These are phyloP conservation scores for Pleomassaria siparia DNA, from an alignment of 2,329 filamentous ascomycete species.

Conservation along the genomic window DNA sequence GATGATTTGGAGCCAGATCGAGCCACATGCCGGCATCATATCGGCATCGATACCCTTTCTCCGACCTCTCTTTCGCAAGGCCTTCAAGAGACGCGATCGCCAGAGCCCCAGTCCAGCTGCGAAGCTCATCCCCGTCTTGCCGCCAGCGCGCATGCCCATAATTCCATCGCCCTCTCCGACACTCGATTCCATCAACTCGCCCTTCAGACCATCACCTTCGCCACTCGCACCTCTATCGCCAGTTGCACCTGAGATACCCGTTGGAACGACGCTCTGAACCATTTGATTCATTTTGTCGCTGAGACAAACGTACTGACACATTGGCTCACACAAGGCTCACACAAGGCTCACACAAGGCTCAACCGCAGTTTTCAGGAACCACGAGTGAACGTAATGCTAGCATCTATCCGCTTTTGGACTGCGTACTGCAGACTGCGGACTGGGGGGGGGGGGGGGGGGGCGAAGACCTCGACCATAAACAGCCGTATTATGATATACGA, in stretches of 20 bases:
- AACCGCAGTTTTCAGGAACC: not conserved
- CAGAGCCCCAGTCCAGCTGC: constrained; percentile 7
- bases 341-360: no score
- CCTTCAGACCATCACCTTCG: constrained; percentile 5
- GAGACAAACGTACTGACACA: not conserved
- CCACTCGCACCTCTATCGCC: constrained; percentile 10
- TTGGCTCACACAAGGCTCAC: not conserved
- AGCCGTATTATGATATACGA: not conserved
- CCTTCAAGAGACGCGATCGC: constrained; percentile 3
- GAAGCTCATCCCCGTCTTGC: constrained; percentile 10
- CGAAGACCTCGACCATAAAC: not conserved
- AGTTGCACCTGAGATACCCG: constrained; percentile 1
- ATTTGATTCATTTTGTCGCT: not conserved
- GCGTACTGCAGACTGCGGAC: no score
- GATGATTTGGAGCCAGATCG: constrained; percentile 35
- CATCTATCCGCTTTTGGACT: not conserved
- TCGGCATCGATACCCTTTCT: constrained; percentile 36
- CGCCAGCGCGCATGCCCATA: constrained; percentile 9
- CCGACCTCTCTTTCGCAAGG: constrained; percentile 19
- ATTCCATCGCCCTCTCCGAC: constrained; percentile 15
- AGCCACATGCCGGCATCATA: constrained; percentile 34
- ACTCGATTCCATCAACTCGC: constrained; percentile 1
- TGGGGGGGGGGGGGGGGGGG: no score
- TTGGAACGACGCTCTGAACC: not conserved
- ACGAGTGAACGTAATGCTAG: not conserved